Evolutionary conservation across 306 rosid species (phyloP), one percentile per base, ranked within the genome.

Genomic region (Pueraria montana): DNA sequence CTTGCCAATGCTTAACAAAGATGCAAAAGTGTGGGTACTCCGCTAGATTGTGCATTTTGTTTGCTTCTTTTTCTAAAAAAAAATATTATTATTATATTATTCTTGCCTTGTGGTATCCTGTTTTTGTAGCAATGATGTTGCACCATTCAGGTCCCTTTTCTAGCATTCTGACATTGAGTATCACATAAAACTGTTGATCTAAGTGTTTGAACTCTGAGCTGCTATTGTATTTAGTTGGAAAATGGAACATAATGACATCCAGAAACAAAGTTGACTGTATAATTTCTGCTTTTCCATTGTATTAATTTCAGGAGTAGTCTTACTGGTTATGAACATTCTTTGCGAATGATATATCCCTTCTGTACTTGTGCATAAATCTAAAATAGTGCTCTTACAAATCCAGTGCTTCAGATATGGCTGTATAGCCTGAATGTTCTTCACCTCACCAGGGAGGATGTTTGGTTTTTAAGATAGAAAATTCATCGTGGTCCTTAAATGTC

Each of bases 1-100:
- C 81, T 78, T 93, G 91, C 99, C 94, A 11, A 93, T 96, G 97
- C 96, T 96, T 77, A 90, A 87, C 74, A 90, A 86, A 82, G 97
- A 92, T 82, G 89, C 90, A 23, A 90, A 91, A 87, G 87, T 86
- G 98, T 96, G 82, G 48, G 96, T 88, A 63, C 83, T 72, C 49
- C 77, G 42, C 56, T 80, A 65, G 76, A 79, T 82, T 84, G 40
- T 65, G 61, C 66, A 63, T 78, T 59, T 62, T 72, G 16, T 79
- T 58, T 77, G 13, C 24, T 30, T 73, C 61, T 11, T 66, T 81
- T 61, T 36, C 7, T 20, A 20, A 38, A n/a, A 8, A 12, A 6
- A 36, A 36, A 36, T 6, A 79, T 82, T 82, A 59, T 59, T 67
- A 20, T 34, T 32, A 49, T 72, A n/a, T 27, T 69, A 79, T 80